These are phyloP conservation scores for Vitis rotundifolia DNA, from an alignment of 164 flowering plant genomes.

Conservation along the genomic window DNA sequence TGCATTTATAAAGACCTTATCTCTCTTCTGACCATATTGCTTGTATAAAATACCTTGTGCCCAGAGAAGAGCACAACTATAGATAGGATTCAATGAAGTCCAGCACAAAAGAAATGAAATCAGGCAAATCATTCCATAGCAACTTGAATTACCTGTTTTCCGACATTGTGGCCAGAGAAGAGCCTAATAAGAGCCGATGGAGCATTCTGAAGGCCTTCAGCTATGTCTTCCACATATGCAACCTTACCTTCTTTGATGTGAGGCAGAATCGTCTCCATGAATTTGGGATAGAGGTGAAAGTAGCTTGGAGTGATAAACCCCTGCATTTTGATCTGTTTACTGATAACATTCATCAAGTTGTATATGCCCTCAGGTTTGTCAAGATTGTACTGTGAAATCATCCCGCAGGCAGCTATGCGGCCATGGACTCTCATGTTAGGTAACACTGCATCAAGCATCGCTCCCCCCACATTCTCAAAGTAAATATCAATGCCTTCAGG, in stretches of 20 bases:
- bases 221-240: slow-evolving; percentile 22
- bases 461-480: slow-evolving; percentile 54
- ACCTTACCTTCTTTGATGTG: slow-evolving; percentile 35
- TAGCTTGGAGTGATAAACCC: slow-evolving; percentile 38
- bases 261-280: slow-evolving; percentile 20
- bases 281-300: slow-evolving; percentile 29
- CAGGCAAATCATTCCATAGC: background rate
- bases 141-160: slow-evolving; percentile 39
- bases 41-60: no score
- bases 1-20: no score
- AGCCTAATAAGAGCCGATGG: slow-evolving; percentile 15
- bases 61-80: no score
- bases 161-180: slow-evolving; percentile 39
- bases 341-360: slow-evolving; percentile 27
- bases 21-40: no score
- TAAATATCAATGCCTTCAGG: slow-evolving; percentile 54
- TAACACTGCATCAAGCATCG: slow-evolving; percentile 46
- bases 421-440: slow-evolving; percentile 46
- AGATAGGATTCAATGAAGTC: no score
- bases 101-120: no score
- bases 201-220: no score
- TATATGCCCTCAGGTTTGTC: slow-evolving; percentile 26
- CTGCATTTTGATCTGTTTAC: slow-evolving; percentile 29
- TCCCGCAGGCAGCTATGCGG: slow-evolving; percentile 44
- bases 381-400: slow-evolving; percentile 37